Evolutionary conservation across 805 yeast species (phyloP).

Genomic region (Zygosaccharomyces gambellarensis): DNA sequence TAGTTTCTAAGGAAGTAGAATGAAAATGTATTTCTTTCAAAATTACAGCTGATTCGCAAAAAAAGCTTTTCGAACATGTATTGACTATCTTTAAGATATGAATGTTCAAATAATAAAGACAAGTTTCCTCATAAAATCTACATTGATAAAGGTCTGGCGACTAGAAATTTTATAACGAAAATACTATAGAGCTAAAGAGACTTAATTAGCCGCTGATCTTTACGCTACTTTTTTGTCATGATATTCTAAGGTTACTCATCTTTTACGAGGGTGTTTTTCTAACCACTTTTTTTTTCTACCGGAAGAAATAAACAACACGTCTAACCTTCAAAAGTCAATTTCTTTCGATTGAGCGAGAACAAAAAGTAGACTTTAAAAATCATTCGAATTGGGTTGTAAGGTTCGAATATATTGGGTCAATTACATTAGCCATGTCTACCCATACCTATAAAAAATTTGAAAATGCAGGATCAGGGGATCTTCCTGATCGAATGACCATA

Average conservation of each 20-base stretch:
- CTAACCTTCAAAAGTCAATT: background rate
- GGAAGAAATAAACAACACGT: conserved; percentile 7
- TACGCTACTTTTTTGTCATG: too few relatives aligned
- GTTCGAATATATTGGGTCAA: conserved; percentile 6
- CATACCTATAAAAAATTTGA: conserved; percentile 79
- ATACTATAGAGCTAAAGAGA: too few relatives aligned
- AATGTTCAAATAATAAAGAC: too few relatives aligned
- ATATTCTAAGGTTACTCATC: background rate
- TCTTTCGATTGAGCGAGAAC: background rate
- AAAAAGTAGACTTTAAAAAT: background rate
- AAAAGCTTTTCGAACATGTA: too few relatives aligned
- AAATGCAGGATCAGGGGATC: conserved; percentile 58
- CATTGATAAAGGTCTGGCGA: too few relatives aligned
- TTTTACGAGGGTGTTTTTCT: background rate
- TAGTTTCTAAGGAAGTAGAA: too few relatives aligned
- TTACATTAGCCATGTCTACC: conserved; percentile 58
- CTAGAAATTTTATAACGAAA: too few relatives aligned
- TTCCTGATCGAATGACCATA: conserved; percentile 94
- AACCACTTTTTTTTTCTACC: conserved; percentile 1
- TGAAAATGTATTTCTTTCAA: too few relatives aligned
- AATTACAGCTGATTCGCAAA: too few relatives aligned
- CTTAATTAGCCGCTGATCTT: too few relatives aligned
- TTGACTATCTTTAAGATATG: too few relatives aligned
- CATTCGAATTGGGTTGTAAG: background rate
- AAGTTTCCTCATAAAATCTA: too few relatives aligned